phyloP scores from a whole-genome alignment of 305 asterid species.

The Coffea humblotiana region DNA sequence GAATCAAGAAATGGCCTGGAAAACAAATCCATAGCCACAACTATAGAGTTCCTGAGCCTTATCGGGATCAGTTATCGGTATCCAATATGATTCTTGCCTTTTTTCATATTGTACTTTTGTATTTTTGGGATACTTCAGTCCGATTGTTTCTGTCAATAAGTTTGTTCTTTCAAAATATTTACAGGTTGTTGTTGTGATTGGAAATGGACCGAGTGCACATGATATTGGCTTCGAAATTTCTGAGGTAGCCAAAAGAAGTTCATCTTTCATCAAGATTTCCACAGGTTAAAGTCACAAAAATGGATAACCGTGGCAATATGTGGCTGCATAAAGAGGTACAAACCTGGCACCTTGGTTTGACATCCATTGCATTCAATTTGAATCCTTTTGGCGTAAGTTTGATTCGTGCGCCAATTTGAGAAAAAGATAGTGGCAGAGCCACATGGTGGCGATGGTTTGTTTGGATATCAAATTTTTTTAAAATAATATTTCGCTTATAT shows the following conservation, averaged over 20 bases:
- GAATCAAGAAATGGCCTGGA: not conserved
- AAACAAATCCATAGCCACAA: constrained; percentile 12
- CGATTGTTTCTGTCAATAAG: not conserved
- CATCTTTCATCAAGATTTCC: constrained; percentile 50
- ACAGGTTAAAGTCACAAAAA: constrained; percentile 14
- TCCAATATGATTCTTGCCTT: too few species aligned
- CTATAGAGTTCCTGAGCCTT: constrained; percentile 29
- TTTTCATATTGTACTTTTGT: not conserved
- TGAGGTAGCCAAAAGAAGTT: constrained; percentile 47
- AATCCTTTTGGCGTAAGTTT: too few species aligned
- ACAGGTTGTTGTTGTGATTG: constrained; percentile 59
- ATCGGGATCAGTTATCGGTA: constrained; percentile 23
- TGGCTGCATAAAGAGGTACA: too few species aligned
- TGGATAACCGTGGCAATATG: constrained; percentile 3
- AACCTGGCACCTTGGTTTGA: too few species aligned
- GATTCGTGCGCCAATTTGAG: too few species aligned
- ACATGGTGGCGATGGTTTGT: too few species aligned
- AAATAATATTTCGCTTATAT: too few species aligned
- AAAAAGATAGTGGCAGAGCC: too few species aligned
- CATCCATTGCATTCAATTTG: too few species aligned
- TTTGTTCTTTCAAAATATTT: too few species aligned
- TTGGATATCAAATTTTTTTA: too few species aligned
- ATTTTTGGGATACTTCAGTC: not conserved
- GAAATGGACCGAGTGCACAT: constrained; percentile 46
- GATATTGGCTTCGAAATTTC: constrained; percentile 49